Conservation (phyloP, 2,329 filamentous ascomycete genomes). For the Clarireedia monteithiana region DNA sequence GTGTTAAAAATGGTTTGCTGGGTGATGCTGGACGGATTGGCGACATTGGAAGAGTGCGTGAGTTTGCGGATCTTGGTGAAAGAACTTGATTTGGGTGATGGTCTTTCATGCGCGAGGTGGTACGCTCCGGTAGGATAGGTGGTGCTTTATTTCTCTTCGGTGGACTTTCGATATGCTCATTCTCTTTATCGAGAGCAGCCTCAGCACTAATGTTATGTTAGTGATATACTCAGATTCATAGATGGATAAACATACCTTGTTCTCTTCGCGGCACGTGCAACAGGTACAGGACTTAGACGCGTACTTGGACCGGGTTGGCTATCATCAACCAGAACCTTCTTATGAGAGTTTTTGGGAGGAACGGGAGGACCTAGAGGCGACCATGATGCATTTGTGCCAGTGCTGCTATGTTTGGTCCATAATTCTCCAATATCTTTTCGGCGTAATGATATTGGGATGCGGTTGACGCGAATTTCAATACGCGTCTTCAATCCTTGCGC, state of each 20-base stretch:
- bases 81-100: conserved; percentile 53
- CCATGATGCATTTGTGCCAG: conserved; percentile 1
- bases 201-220: conserved; percentile 44
- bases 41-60: conserved; percentile 38
- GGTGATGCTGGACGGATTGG: conserved; percentile 36
- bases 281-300: conserved; percentile 22
- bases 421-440: conserved; percentile 79
- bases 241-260: conserved; percentile 38
- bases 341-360: conserved; percentile 16
- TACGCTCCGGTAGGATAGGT: conserved; percentile 27
- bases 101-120: conserved; percentile 34
- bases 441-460: conserved; percentile 74
- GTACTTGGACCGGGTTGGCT: conserved; percentile 13
- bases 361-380: conserved; percentile 12
- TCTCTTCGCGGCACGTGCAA: conserved; percentile 37
- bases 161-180: conserved; percentile 55
- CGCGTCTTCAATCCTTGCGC: conserved; percentile 77
- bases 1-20: conserved; percentile 48
- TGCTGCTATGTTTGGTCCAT: conserved; percentile 23
- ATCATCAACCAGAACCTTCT: conserved; percentile 21
- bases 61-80: conserved; percentile 78
- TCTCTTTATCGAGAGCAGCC: conserved; percentile 67
- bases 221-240: not conserved
- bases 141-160: conserved; percentile 52
- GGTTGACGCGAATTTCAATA: conserved; percentile 87